phyloP scores from a whole-genome alignment of 1,284 basidiomycete genomes.

The Cryptococcus neoformans region DNA sequence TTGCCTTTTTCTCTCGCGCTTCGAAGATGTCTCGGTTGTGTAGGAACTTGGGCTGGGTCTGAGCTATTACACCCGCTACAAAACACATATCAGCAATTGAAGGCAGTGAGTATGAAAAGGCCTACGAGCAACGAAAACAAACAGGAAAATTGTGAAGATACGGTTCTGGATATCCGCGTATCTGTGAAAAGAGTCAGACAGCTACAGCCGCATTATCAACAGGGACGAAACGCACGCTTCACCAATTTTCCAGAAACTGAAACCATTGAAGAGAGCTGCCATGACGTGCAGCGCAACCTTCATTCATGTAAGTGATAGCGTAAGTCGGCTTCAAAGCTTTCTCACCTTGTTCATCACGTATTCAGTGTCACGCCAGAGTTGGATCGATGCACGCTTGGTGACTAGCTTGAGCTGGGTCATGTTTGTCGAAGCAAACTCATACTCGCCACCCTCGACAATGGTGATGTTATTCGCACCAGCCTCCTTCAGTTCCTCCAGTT shows the following conservation, averaged over 20 bases:
- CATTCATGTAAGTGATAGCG: conserved; percentile 51
- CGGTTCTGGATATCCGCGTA: conserved; percentile 75
- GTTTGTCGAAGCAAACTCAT: conserved; percentile 37
- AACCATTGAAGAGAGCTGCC: conserved; percentile 51
- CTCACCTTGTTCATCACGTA: conserved; percentile 45
- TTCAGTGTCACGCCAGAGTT: conserved; percentile 41
- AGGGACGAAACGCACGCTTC: conserved; percentile 45
- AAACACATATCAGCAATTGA: conserved; percentile 38
- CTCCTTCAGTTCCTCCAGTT: conserved; percentile 48
- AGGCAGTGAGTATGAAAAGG: conserved; percentile 10
- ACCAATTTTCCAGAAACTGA: conserved; percentile 64
- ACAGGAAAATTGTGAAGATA: conserved; percentile 60
- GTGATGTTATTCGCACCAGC: conserved; percentile 8
- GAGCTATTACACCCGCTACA: conserved; percentile 47
- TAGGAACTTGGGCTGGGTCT: conserved; percentile 52
- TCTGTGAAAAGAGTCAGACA: conserved; percentile 29
- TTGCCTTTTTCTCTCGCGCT: conserved; percentile 54
- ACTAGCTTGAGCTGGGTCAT: conserved; percentile 32
- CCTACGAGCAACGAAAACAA: conserved; percentile 22
- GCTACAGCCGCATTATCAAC: background rate
- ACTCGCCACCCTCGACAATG: conserved; percentile 18
- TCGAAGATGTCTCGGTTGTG: conserved; percentile 61
- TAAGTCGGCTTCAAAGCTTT: conserved; percentile 60
- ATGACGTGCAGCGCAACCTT: background rate
- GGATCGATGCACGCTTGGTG: conserved; percentile 30